Conservation (phyloP, 345 rosid species). For the Brassica cretica region DNA sequence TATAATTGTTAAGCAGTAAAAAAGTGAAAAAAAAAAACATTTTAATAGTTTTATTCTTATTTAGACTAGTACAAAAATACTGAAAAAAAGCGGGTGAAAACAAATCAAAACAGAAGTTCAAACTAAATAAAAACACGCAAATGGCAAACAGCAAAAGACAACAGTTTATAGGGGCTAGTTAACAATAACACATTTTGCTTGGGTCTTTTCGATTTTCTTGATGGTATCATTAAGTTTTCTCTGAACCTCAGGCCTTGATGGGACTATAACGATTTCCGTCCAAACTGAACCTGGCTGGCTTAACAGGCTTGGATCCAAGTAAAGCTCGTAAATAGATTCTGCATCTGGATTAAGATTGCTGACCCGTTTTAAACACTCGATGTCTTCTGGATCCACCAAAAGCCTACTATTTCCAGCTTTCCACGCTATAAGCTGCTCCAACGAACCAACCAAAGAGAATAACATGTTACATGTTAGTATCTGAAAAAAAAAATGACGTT, state of each 20-base stretch:
- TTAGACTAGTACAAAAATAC: background rate
- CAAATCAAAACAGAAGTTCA: background rate
- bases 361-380: slow-evolving; percentile 50
- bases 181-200: slow-evolving; percentile 6
- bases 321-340: slow-evolving; percentile 66
- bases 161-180: slow-evolving; percentile 6
- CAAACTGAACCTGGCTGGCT: slow-evolving; percentile 60
- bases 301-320: slow-evolving; percentile 46
- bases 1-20: background rate
- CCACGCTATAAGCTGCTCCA: slow-evolving; percentile 74
- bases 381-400: slow-evolving; percentile 64
- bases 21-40: background rate
- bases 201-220: slow-evolving; percentile 48
- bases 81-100: background rate
- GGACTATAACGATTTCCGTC: slow-evolving; percentile 53
- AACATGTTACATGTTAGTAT: slow-evolving; percentile 3
- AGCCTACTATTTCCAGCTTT: slow-evolving; percentile 65
- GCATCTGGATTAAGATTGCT: slow-evolving; percentile 57
- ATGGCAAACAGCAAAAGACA: background rate
- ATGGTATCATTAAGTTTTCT: slow-evolving; percentile 47
- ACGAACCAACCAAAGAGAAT: background rate
- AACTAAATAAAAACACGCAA: background rate
- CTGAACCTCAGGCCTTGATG: slow-evolving; percentile 49
- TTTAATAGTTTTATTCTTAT: background rate
- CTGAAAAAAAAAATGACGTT: background rate